These are phyloP conservation scores for Malassezia nana DNA, from an alignment of 1,284 basidiomycete genomes.

Conservation along the genomic window DNA sequence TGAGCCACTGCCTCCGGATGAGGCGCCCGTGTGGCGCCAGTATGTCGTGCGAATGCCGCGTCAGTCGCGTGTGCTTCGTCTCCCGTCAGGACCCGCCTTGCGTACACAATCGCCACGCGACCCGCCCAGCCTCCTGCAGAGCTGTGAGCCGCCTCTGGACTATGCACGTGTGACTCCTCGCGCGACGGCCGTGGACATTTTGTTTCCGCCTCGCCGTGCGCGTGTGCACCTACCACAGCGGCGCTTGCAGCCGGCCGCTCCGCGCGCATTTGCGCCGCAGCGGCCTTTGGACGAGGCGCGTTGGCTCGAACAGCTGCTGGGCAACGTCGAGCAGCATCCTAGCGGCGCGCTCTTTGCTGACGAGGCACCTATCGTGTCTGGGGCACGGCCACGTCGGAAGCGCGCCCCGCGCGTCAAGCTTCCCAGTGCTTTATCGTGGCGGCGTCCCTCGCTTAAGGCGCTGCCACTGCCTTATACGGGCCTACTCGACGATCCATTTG, in stretches of 20 bases:
- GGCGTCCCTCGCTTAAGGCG: background rate
- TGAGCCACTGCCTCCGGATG: background rate
- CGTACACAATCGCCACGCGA: constrained; percentile 2
- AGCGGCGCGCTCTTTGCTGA: constrained; percentile 1
- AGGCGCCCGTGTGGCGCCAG: constrained; percentile 18
- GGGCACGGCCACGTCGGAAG: background rate
- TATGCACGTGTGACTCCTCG: background rate
- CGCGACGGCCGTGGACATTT: background rate
- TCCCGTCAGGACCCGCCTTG: background rate
- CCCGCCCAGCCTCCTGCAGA: background rate
- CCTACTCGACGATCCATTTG: background rate
- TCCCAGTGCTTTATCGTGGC: constrained; percentile 1
- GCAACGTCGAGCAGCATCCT: background rate
- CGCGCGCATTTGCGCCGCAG: background rate
- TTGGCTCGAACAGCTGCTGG: background rate
- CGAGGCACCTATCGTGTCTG: background rate
- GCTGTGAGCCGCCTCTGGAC: constrained; percentile 1
- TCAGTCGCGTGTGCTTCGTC: background rate
- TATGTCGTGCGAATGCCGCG: constrained; percentile 5
- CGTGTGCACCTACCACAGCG: constrained; percentile 3
- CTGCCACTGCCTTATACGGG: background rate
- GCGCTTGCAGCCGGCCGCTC: background rate
- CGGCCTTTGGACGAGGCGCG: constrained; percentile 6
- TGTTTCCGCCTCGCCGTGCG: background rate
- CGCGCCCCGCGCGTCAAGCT: constrained; percentile 4